A percentile compares a stretch with the other conserved stretches of the same genome.
These are phyloP conservation scores for Primulina eburnea DNA, from an alignment of 257 asterid genomes.

Conservation along the genomic window DNA sequence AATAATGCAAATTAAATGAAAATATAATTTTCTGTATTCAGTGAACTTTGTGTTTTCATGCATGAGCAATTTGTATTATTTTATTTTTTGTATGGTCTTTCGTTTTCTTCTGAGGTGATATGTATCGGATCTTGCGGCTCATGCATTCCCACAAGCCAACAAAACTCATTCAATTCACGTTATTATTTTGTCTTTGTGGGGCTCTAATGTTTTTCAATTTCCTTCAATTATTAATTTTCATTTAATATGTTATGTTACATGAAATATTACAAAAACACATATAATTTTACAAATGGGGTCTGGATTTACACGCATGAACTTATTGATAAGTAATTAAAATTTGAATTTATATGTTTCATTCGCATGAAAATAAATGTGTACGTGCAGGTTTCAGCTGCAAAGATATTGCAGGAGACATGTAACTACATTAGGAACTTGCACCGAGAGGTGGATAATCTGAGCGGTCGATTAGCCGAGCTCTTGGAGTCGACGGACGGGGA, in stretches of 20 bases:
- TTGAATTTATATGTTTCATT: not conserved
- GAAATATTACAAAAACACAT: not conserved
- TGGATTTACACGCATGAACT: no score
- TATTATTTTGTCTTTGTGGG: not conserved
- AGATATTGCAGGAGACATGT: slow-evolving; percentile 57
- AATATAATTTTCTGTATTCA: no score
- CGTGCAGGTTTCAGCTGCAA: slow-evolving; percentile 50
- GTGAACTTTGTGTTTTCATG: not conserved
- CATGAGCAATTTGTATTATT: not conserved
- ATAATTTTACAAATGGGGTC: not conserved
- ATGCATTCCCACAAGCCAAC: not conserved
- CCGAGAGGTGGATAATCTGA: slow-evolving; percentile 50
- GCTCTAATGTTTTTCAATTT: not conserved
- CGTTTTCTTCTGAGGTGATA: not conserved
- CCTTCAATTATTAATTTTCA: not conserved
- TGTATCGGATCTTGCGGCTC: not conserved
- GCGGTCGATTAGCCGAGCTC: slow-evolving; percentile 45
- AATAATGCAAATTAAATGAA: not conserved
- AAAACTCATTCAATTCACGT: not conserved
- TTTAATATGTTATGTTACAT: not conserved
- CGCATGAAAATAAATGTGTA: not conserved
- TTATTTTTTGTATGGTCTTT: no score
- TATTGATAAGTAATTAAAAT: not conserved
- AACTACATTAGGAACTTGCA: slow-evolving; percentile 51
- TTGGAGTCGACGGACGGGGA: slow-evolving; percentile 46